Conservation (phyloP, 2,329 filamentous ascomycete genomes). For the Hypoxylon sp. region DNA sequence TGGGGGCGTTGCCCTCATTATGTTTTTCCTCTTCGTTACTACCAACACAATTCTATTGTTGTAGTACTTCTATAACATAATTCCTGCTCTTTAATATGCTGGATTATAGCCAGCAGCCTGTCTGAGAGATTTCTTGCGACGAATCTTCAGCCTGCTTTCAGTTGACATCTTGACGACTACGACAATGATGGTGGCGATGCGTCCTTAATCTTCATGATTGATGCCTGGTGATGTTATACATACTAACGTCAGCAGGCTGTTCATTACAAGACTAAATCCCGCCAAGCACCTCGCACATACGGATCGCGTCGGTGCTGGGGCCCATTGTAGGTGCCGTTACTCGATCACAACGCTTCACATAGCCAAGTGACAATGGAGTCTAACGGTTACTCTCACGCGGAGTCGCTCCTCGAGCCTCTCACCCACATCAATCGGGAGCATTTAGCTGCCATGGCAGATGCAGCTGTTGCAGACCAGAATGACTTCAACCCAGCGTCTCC, state of each 20-base stretch:
- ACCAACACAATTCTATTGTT: not conserved
- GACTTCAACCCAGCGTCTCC: constrained; percentile 61
- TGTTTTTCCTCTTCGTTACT: constrained; percentile 4
- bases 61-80: constrained; percentile 9
- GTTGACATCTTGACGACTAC: constrained; percentile 8
- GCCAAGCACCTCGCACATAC: constrained; percentile 33
- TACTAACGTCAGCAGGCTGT: constrained; percentile 44
- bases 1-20: constrained; percentile 12
- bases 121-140: constrained; percentile 3
- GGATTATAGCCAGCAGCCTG: not conserved
- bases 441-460: constrained; percentile 63
- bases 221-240: constrained; percentile 10
- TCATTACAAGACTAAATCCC: constrained; percentile 30
- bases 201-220: constrained; percentile 18
- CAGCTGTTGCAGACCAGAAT: constrained; percentile 62
- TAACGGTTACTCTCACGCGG: constrained; percentile 53
- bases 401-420: constrained; percentile 54
- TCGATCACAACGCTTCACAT: constrained; percentile 36
- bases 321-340: constrained; percentile 44
- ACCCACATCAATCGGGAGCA: constrained; percentile 54
- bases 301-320: constrained; percentile 37
- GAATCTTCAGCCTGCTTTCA: not conserved
- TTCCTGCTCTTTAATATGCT: constrained; percentile 7
- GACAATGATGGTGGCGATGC: constrained; percentile 31
- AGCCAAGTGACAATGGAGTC: constrained; percentile 52